phyloP scores from a whole-genome alignment of 2,329 filamentous ascomycete genomes.

The Penicillium sp. region DNA sequence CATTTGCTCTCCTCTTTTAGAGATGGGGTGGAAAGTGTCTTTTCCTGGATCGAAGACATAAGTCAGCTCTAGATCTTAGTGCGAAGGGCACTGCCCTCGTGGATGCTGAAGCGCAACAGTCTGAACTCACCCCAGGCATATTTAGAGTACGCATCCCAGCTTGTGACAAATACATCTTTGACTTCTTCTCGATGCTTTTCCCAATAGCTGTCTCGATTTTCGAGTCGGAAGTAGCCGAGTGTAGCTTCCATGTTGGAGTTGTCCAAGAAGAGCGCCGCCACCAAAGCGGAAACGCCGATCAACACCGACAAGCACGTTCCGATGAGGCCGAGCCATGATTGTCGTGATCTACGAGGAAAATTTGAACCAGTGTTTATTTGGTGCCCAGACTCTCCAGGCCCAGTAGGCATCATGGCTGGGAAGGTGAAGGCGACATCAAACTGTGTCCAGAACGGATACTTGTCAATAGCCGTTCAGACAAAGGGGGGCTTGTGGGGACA shows the following conservation, averaged over 20 bases:
- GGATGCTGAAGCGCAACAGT: not conserved
- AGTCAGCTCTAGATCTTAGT: not conserved
- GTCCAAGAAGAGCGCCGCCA: not conserved
- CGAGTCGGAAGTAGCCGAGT: conserved; percentile 5
- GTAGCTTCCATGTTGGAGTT: not conserved
- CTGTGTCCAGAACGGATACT: not conserved
- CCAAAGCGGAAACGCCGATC: not conserved
- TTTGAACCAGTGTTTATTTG: not conserved
- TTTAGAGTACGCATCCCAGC: conserved; percentile 62
- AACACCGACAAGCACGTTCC: not conserved
- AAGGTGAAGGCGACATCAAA: not conserved
- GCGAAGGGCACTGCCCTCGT: not conserved
- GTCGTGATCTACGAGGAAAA: not conserved
- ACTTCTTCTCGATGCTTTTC: conserved; percentile 51
- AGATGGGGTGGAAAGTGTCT: conserved; percentile 12
- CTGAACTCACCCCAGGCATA: conserved; percentile 60
- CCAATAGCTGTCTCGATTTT: conserved; percentile 55
- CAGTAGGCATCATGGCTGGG: not conserved
- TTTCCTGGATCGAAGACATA: not conserved
- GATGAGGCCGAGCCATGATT: not conserved
- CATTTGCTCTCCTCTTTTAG: conserved; percentile 19
- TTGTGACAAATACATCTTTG: conserved; percentile 52
- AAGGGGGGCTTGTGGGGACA: not conserved
- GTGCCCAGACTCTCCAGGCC: not conserved
- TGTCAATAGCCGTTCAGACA: not conserved